phyloP scores from a whole-genome alignment of 176 grass and related monocot genomes.

The Elaeis guineensis region DNA sequence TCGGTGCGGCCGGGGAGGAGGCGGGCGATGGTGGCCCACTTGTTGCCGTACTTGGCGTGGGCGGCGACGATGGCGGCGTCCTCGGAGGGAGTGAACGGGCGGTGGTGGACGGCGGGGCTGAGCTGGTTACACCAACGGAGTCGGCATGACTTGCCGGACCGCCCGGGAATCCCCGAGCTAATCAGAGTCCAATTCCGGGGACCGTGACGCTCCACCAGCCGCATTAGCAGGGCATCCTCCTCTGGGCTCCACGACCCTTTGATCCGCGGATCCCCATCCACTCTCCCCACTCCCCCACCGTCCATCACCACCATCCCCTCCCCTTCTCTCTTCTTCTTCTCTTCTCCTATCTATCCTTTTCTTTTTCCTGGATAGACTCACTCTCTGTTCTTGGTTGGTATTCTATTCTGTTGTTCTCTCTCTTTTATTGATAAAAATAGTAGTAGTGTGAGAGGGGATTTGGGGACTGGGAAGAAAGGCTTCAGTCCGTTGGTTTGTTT shows the following conservation, averaged over 20 bases:
- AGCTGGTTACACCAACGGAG: conserved; percentile 95
- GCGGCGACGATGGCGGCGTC: conserved; percentile 49
- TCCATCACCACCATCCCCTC: conserved; percentile 2
- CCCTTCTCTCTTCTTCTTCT: neutral
- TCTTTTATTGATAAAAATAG: no score
- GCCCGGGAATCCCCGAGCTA: conserved; percentile 45
- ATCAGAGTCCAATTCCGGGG: conserved; percentile 73
- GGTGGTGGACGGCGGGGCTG: conserved; percentile 72
- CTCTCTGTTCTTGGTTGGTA: no score
- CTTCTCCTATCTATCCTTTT: neutral
- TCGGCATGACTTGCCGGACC: conserved; percentile 86
- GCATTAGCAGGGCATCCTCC: conserved; percentile 54
- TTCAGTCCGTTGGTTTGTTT: conserved; percentile 28
- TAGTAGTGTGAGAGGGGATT: no score
- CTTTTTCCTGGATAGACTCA: neutral
- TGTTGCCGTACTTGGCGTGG: conserved; percentile 63
- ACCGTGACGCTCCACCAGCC: conserved; percentile 55
- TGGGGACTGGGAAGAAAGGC: neutral
- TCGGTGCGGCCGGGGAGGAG: conserved; percentile 73
- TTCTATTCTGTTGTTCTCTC: no score
- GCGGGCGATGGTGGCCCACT: conserved; percentile 86
- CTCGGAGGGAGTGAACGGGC: conserved; percentile 67
- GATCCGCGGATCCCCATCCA: conserved; percentile 11
- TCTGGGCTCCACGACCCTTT: conserved; percentile 89
- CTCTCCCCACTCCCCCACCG: neutral